Percentiles rank a stretch among this genome's conserved stretches.
Conservation (phyloP, 306 rosid species). For the Mimosa bimucronata region DNA sequence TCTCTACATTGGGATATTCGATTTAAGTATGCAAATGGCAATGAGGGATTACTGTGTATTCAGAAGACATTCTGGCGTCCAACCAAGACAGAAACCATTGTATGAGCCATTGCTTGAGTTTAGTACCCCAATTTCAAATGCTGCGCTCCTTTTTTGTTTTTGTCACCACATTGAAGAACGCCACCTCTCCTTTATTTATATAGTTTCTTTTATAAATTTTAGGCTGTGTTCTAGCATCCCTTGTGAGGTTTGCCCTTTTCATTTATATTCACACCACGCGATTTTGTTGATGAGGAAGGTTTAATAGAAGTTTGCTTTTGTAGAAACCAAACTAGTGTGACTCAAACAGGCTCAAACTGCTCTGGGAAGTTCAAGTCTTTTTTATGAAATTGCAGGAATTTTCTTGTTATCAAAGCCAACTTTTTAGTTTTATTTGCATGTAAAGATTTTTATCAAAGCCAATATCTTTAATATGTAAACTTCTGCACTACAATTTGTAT, state of each 20-base stretch:
- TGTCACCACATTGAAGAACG: constrained; percentile 14
- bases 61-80: constrained; percentile 90
- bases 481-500: no score
- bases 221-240: constrained; percentile 13
- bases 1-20: constrained; percentile 72
- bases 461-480: no score
- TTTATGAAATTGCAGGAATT: no score
- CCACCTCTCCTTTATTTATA: constrained; percentile 9
- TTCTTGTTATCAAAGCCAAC: not conserved
- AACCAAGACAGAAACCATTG: constrained; percentile 48
- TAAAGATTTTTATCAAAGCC: not conserved
- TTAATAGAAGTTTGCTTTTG: not conserved
- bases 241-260: not conserved
- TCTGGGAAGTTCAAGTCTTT: not conserved
- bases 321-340: not conserved
- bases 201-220: constrained; percentile 7
- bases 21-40: constrained; percentile 47
- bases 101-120: constrained; percentile 59
- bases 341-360: not conserved
- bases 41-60: constrained; percentile 65
- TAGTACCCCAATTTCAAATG: constrained; percentile 7
- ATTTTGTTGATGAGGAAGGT: not conserved
- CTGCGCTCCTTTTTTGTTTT: constrained; percentile 23
- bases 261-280: not conserved
- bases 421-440: not conserved